Evolutionary conservation across 2,329 filamentous ascomycete genomes (phyloP).

Genomic region (Raffaelea deltoideospora): DNA sequence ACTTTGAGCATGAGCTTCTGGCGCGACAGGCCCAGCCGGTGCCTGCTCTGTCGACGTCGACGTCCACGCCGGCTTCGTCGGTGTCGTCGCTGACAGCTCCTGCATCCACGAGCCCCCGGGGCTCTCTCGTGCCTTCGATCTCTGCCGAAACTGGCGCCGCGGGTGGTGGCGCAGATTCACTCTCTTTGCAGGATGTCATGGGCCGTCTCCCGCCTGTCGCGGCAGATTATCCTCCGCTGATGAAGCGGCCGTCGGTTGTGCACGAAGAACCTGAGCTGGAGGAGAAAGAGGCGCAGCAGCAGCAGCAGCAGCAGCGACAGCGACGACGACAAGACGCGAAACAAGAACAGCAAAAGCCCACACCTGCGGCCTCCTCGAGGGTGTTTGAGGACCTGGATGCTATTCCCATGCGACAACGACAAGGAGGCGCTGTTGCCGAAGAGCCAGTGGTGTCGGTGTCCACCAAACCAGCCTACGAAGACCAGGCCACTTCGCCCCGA

Average conservation of each 20-base stretch:
- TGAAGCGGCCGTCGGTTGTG: constrained; percentile 21
- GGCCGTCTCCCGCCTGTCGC: not conserved
- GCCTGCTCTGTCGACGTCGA: constrained; percentile 3
- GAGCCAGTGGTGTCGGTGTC: no score
- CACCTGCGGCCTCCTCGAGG: no score
- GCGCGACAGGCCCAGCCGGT: no score
- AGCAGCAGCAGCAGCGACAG: not conserved
- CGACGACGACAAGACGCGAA: not conserved
- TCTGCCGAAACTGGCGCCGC: no score
- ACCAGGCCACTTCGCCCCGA: no score
- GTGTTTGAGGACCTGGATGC: no score
- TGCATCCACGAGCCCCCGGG: no score
- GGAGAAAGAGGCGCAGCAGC: constrained; percentile 9
- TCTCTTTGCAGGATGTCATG: not conserved
- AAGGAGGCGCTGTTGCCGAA: no score
- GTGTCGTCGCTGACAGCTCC: constrained; percentile 4
- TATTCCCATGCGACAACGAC: no score
- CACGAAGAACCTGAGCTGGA: constrained; percentile 22
- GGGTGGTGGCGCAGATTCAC: not conserved
- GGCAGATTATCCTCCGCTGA: not conserved
- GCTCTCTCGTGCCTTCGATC: no score
- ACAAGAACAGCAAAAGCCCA: not conserved
- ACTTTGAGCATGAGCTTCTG: no score
- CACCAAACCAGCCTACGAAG: no score
- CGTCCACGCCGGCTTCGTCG: constrained; percentile 2